A percentile compares a stretch with the other conserved stretches of the same genome.
Evolutionary conservation across 768 basidiomycete genomes (phyloP).

Genomic region (Melanogaster broomeanus): DNA sequence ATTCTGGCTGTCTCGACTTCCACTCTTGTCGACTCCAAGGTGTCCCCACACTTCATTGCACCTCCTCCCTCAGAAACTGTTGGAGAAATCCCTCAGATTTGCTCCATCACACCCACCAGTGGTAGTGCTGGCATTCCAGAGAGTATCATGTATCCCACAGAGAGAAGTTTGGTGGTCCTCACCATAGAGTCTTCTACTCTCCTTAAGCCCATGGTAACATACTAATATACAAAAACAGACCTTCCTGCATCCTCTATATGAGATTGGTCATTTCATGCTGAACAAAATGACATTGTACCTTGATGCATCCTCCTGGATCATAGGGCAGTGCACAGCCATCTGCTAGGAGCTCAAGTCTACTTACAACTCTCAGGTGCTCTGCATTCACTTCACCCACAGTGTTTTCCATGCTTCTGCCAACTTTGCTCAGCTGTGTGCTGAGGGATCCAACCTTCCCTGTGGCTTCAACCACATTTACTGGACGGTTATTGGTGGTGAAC

Average conservation of each 20-base stretch:
- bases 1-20: conserved; percentile 19
- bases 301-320: conserved; percentile 25
- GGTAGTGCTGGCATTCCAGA: conserved; percentile 35
- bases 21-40: conserved; percentile 9
- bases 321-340: conserved; percentile 25
- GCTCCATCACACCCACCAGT: conserved; percentile 28
- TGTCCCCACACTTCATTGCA: conserved; percentile 5
- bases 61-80: conserved; percentile 23
- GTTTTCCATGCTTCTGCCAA: conserved; percentile 33
- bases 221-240: conserved; percentile 18
- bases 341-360: conserved; percentile 27
- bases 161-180: conserved; percentile 22
- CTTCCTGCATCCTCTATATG: conserved; percentile 31
- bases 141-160: conserved; percentile 34
- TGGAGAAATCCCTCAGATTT: conserved; percentile 21
- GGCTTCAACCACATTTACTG: conserved; percentile 31
- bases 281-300: conserved; percentile 32
- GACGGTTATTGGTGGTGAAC: conserved; percentile 35
- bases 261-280: conserved; percentile 34
- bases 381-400: conserved; percentile 30
- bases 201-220: conserved; percentile 21
- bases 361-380: conserved; percentile 20
- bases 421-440: conserved; percentile 22
- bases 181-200: conserved; percentile 30
- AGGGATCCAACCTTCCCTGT: conserved; percentile 13